Conservation (phyloP, 202 grass and related monocot species). For the Saccharum hybrid region DNA sequence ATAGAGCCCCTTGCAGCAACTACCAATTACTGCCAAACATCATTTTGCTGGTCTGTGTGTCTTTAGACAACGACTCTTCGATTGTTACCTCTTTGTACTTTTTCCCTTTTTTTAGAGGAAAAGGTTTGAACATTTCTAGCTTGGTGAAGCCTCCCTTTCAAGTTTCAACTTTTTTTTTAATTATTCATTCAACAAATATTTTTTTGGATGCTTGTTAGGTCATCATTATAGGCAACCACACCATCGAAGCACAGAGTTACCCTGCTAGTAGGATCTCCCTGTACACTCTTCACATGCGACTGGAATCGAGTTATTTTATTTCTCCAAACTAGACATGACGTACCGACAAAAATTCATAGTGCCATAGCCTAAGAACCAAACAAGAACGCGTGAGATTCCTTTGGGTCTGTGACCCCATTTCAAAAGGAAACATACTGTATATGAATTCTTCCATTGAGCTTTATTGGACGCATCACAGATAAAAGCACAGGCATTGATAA, state of each 20-base stretch:
- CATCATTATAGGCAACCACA: background rate
- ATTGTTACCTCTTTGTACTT: slow-evolving; percentile 24
- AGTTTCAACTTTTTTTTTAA: slow-evolving; percentile 24
- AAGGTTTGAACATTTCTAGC: slow-evolving; percentile 34
- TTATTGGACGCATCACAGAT: background rate
- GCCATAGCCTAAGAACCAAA: background rate
- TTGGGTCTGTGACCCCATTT: background rate
- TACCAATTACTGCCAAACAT: slow-evolving; percentile 38
- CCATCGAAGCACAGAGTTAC: background rate
- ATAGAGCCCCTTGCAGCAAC: slow-evolving; percentile 8
- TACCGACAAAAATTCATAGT: background rate
- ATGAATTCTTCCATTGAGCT: background rate
- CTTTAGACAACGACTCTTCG: slow-evolving; percentile 32
- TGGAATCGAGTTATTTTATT: background rate
- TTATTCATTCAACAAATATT: background rate
- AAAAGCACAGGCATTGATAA: background rate
- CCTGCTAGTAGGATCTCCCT: background rate
- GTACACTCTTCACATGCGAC: background rate
- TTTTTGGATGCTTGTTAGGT: slow-evolving; percentile 5
- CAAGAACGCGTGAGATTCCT: background rate
- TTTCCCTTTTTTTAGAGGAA: slow-evolving; percentile 42
- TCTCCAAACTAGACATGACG: background rate
- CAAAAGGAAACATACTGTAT: background rate
- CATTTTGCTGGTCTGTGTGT: slow-evolving; percentile 9
- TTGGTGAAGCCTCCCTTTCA: slow-evolving; percentile 46